Base-by-base conservation (phyloP, 768 basidiomycete species). In the Podaxis pistillaris region DNA sequence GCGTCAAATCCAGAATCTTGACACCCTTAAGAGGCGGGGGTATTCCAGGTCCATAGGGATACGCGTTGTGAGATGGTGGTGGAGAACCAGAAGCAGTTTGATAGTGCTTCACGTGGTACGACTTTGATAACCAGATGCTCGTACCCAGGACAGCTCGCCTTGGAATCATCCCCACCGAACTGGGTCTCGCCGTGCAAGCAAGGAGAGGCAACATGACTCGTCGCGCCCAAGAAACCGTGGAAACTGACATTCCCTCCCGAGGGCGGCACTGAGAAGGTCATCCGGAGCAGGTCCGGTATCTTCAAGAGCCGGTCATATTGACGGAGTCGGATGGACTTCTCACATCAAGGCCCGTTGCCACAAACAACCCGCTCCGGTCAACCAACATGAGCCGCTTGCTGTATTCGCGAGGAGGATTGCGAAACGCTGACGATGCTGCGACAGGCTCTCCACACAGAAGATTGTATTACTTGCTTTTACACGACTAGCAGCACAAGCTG, bases 1-100 rank as follows among this genome's bases (percentile, higher is more conserved):
- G 84, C 13, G 94, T 94, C 60, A 97, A 75, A 74, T 98, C 96
- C 24, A 98, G 79, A n/a, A 97, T 83, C 68, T 83, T 86, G 66
- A 96, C 78, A 15, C 92, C 94, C 64, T 83, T 79, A 63, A 98
- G 75, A 2, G 95, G 95, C 0, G 91, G 91, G 1, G 86, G 79
- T 26, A 93, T 92, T 54, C 87, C 90, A 58, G 71, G 71, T 28
- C 73, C 72, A 65, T 74, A 74, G 11, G 73, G 72, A n/a, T 72
- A 65, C 13, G 69, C 69, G 51, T 58, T 49, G 17, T 52, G 36
- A 24, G 57, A 28, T 52, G 62, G 13, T 30, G 56, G 60, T 46
- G 54, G 52, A 37, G 60, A 52, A 15, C 56, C 36, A 41, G 47
- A 33, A 17, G 58, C 50, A n/a, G 56, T 56, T 40, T 62, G 47